phyloP scores from a whole-genome alignment of 768 basidiomycete genomes.

The Amyloporia xantha region DNA sequence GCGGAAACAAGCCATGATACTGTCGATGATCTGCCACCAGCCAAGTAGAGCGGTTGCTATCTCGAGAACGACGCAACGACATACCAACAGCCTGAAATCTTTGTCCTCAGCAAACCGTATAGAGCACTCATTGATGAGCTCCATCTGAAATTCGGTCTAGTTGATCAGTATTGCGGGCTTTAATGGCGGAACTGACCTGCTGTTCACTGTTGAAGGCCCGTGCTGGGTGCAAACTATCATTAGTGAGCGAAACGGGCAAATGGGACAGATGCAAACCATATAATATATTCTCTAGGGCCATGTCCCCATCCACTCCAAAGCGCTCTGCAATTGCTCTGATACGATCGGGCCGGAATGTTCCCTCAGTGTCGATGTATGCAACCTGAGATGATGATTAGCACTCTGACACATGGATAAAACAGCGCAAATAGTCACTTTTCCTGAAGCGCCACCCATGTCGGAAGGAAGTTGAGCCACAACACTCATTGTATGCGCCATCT shows the following conservation, averaged over 20 bases:
- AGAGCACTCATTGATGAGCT: conserved; percentile 85
- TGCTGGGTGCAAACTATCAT: conserved; percentile 38
- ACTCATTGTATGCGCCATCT: conserved; percentile 92
- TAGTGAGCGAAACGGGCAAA: no score
- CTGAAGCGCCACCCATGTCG: conserved; percentile 86
- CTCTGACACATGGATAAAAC: background rate
- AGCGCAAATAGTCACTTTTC: conserved; percentile 48
- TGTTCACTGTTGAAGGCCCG: conserved; percentile 91
- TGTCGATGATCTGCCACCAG: conserved; percentile 73
- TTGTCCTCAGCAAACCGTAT: conserved; percentile 86
- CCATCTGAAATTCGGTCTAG: conserved; percentile 51
- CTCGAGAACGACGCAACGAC: conserved; percentile 1
- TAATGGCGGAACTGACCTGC: conserved; percentile 43
- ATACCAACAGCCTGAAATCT: conserved; percentile 66
- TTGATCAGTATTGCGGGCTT: background rate
- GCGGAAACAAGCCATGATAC: conserved; percentile 95
- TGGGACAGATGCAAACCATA: conserved; percentile 49
- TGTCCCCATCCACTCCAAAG: conserved; percentile 86
- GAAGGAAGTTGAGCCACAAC: conserved; percentile 84
- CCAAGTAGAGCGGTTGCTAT: background rate
- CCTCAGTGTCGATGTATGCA: conserved; percentile 91
- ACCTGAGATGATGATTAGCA: conserved; percentile 39
- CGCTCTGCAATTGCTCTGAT: conserved; percentile 87
- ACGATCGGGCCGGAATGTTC: conserved; percentile 93
- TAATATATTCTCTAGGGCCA: conserved; percentile 87